Evolutionary conservation across 2,329 filamentous ascomycete genomes (phyloP), one percentile per base, ranked within the genome.

Genomic region (Aspergillus neotritici): DNA sequence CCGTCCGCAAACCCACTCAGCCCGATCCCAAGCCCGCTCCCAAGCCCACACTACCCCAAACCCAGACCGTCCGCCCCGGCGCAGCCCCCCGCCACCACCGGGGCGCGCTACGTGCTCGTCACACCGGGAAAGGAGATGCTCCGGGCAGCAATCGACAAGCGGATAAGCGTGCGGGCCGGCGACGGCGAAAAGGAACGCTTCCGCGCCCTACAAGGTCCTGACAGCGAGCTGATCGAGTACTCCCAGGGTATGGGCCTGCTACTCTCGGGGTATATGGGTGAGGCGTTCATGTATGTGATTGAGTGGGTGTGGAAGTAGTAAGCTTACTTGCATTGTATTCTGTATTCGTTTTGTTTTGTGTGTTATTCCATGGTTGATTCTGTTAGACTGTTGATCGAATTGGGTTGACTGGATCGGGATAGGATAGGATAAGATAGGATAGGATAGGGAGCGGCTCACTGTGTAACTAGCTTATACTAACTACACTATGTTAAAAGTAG

Each of bases 271-370:
- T 60, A 58, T 39, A 34, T 57, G 25, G 57, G 51, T 5, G 56
- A 61, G 33, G 54, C 50, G 10, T 60, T 62, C 33, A 60, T 62
- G 56, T 61, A 62, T 48, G 57, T 62, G 42, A 41, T 62, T 46
- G 59, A 61, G 43, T 62, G 59, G 59, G 51, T 44, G 32, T 60
- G 55, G 52, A 52, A 48, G 35, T 54, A 25, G 40, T 10, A 6
- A 13, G 11, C 8, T 14, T 4, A n/a, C n/a, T n/a, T 25, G 21
- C 7, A 25, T 25, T 25, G 21, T 25, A 8, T 25, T 25, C 9
- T 25, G 21, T 25, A 25, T 25, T 25, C 9, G 17, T 21, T 21
- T 21, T 21, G 17, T 21, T 25, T 25, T 9, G 21, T 9, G 21
- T 25, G 21, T 25, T 25, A 9, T 25, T 25, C 21, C 3, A 25